Evolutionary conservation across 768 basidiomycete genomes (phyloP).

Genomic region (Termitomyces sp.): DNA sequence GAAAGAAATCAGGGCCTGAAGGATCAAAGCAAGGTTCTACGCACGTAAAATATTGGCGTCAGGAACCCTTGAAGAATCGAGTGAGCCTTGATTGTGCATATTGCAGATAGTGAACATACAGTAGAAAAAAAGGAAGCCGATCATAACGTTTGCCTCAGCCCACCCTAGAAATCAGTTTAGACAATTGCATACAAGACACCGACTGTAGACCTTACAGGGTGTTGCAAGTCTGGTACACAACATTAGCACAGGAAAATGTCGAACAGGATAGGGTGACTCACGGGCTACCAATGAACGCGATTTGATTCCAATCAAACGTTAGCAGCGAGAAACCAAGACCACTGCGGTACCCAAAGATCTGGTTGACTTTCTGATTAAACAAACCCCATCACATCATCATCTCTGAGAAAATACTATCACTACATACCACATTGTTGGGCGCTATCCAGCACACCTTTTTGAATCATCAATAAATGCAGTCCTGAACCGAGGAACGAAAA

Average conservation of each 20-base stretch:
- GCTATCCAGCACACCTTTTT: constrained; percentile 59
- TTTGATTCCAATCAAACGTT: constrained; percentile 61
- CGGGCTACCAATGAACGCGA: constrained; percentile 60
- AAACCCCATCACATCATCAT: neutral
- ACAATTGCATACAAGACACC: constrained; percentile 2
- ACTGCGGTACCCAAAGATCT: constrained; percentile 50
- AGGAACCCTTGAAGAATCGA: constrained; percentile 34
- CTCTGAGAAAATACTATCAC: neutral
- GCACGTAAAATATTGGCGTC: constrained; percentile 40
- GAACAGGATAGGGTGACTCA: constrained; percentile 21
- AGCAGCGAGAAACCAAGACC: constrained; percentile 47
- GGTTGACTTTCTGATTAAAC: constrained; percentile 41
- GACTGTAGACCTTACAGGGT: constrained; percentile 29
- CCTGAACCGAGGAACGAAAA: neutral
- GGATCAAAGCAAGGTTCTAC: constrained; percentile 10
- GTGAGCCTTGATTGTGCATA: neutral
- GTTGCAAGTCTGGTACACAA: constrained; percentile 32
- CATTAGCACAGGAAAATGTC: constrained; percentile 4
- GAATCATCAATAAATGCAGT: constrained; percentile 13
- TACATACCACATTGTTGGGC: constrained; percentile 48
- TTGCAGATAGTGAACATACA: constrained; percentile 30
- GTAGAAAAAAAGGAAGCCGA: constrained; percentile 59
- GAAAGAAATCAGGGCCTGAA: constrained; percentile 11
- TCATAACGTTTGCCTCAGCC: constrained; percentile 66
- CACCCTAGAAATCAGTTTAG: constrained; percentile 41